phyloP scores from a whole-genome alignment of 106 monocot species.

The Dioscorea zingiberensis region DNA sequence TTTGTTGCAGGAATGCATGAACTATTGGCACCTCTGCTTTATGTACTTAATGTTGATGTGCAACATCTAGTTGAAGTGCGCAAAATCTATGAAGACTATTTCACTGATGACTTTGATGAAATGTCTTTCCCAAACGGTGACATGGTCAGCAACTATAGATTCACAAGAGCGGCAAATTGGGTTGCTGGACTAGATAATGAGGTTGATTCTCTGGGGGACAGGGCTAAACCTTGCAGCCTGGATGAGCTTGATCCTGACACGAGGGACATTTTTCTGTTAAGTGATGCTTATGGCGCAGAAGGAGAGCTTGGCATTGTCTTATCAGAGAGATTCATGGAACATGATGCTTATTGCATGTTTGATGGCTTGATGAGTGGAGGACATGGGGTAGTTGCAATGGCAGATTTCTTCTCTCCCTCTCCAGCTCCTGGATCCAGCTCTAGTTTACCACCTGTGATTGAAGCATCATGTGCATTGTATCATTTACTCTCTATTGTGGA shows the following conservation, averaged over 20 bases:
- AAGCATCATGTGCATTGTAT: conserved; percentile 63
- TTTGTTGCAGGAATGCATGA: conserved; percentile 75
- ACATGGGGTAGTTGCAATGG: conserved; percentile 60
- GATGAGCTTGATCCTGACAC: conserved; percentile 71
- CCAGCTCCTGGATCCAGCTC: conserved; percentile 22
- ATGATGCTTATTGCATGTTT: conserved; percentile 95
- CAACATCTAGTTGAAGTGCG: conserved; percentile 46
- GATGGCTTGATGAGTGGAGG: conserved; percentile 70
- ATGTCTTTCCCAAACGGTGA: conserved; percentile 42
- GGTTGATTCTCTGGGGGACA: conserved; percentile 10
- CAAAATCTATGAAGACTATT: conserved; percentile 45
- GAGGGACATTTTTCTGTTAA: conserved; percentile 64
- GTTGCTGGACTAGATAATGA: conserved; percentile 2
- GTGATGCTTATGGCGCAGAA: conserved; percentile 90
- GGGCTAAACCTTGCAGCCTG: conserved; percentile 31
- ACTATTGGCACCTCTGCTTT: conserved; percentile 79
- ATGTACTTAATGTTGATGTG: conserved; percentile 67
- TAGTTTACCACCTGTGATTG: conserved; percentile 50
- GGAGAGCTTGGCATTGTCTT: conserved; percentile 83
- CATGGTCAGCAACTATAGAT: conserved; percentile 22
- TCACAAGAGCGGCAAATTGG: conserved; percentile 19
- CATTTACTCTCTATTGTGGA: conserved; percentile 59
- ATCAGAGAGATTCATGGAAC: conserved; percentile 93
- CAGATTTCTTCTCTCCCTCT: conserved; percentile 54
- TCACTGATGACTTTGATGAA: conserved; percentile 71